Evolutionary conservation across 371 early-diverging fungal genomes (phyloP).

Genomic region (Paraphysoderma sedebokerense): DNA sequence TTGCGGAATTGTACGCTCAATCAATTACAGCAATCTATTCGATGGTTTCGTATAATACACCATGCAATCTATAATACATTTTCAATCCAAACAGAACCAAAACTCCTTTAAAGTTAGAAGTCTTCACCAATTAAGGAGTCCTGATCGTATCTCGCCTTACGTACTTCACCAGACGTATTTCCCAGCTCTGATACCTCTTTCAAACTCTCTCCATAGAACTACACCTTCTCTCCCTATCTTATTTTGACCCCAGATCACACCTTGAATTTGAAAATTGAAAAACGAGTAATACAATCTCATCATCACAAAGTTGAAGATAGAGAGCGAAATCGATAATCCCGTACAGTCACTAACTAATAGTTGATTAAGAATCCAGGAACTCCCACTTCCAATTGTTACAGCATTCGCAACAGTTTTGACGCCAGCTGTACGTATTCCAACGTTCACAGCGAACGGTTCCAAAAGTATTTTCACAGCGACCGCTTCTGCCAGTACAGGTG

Average conservation of each 20-base stretch:
- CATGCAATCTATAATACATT: no score
- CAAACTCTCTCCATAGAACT: neutral
- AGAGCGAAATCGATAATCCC: neutral
- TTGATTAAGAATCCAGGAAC: neutral
- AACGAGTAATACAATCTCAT: neutral
- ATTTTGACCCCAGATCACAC: neutral
- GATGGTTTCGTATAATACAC: no score
- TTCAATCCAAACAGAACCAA: no score
- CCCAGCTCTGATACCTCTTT: no score
- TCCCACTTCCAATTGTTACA: neutral
- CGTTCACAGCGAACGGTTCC: neutral
- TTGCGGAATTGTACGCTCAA: no score
- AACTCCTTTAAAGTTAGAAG: no score
- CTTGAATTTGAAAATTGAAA: neutral
- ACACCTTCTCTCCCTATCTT: neutral
- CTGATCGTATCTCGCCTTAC: no score
- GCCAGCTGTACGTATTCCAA: no score
- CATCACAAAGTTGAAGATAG: neutral
- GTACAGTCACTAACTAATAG: neutral
- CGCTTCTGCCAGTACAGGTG: neutral
- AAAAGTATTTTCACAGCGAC: neutral
- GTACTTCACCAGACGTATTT: no score
- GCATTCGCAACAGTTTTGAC: no score
- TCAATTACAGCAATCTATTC: no score
- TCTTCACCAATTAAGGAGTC: no score